These are phyloP conservation scores for Neocatenulostroma microsporum DNA, from an alignment of 2,329 filamentous ascomycete species.

Conservation along the genomic window DNA sequence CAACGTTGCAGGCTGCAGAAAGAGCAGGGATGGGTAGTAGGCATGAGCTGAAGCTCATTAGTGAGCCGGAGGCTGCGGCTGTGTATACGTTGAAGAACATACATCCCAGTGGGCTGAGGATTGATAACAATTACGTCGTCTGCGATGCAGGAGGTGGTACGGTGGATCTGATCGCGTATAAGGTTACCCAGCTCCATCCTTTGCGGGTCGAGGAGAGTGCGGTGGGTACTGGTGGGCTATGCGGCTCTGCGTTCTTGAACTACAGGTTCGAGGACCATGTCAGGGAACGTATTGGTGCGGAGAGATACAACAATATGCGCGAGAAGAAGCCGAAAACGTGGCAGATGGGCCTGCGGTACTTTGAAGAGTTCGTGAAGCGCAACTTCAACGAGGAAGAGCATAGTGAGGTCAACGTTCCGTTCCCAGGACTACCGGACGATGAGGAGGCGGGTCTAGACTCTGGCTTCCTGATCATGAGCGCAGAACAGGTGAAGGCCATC, in stretches of 20 bases:
- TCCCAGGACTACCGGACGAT: conserved; percentile 68
- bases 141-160: conserved; percentile 52
- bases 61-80: conserved; percentile 70
- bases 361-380: conserved; percentile 77
- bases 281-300: conserved; percentile 56
- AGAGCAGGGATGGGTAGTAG: conserved; percentile 67
- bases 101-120: conserved; percentile 63
- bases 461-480: conserved; percentile 66
- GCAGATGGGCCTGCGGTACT: conserved; percentile 65
- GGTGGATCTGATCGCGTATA: conserved; percentile 74
- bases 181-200: conserved; percentile 65
- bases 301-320: conserved; percentile 64
- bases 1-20: conserved; percentile 69
- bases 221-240: conserved; percentile 69
- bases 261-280: conserved; percentile 76
- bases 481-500: conserved; percentile 59
- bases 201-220: conserved; percentile 70
- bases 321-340: conserved; percentile 69
- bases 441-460: conserved; percentile 67
- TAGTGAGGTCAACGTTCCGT: conserved; percentile 65
- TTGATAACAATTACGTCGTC: conserved; percentile 55
- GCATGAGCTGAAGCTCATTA: conserved; percentile 68
- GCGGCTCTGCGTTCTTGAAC: conserved; percentile 71
- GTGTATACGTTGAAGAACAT: conserved; percentile 75
- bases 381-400: conserved; percentile 67